Evolutionary conservation across 2,329 filamentous ascomycete species (phyloP).

Genomic region (Ophiostoma fasciatum): DNA sequence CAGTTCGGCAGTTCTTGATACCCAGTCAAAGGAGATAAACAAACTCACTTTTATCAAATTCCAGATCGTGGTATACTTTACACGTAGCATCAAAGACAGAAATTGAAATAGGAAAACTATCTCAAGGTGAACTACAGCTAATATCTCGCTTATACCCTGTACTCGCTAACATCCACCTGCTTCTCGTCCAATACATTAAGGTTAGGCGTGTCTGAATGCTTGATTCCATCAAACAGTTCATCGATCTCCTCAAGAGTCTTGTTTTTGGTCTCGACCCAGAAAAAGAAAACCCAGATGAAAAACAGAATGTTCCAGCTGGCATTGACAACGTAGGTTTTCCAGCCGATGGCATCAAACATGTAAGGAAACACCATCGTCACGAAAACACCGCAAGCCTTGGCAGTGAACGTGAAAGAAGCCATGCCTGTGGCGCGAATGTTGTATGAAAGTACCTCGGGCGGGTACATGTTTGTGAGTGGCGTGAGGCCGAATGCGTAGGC

Average conservation of each 20-base stretch:
- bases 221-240: conserved; percentile 25
- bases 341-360: conserved; percentile 29
- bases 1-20: too few species aligned
- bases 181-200: not conserved
- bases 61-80: too few species aligned
- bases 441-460: conserved; percentile 24
- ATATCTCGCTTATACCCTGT: too few species aligned
- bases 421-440: conserved; percentile 26
- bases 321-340: conserved; percentile 36
- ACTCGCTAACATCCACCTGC: not conserved
- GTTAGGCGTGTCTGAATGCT: conserved; percentile 22
- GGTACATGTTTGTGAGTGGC: conserved; percentile 30
- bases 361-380: conserved; percentile 29
- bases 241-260: conserved; percentile 22
- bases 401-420: conserved; percentile 26
- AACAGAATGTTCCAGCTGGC: conserved; percentile 24
- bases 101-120: too few species aligned
- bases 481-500: conserved; percentile 36
- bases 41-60: too few species aligned
- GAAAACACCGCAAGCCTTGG: conserved; percentile 29
- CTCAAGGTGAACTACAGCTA: too few species aligned
- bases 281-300: not conserved
- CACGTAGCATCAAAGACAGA: too few species aligned
- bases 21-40: too few species aligned
- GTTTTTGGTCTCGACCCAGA: not conserved